phyloP scores from a whole-genome alignment of 305 asterid genomes.

The Fraxinus platypoda region DNA sequence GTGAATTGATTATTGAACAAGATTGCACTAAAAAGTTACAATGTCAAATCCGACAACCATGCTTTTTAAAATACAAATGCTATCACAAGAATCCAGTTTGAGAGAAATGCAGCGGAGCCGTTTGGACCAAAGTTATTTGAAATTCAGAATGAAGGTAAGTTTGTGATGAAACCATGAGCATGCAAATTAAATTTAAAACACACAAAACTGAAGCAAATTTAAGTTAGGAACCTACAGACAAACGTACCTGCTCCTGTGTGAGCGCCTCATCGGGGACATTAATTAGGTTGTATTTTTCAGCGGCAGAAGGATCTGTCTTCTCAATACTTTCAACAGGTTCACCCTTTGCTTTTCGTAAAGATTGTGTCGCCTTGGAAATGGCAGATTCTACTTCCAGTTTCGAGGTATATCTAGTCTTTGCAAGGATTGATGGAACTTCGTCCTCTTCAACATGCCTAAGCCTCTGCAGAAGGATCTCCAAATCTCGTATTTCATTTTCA shows the following conservation, averaged over 20 bases:
- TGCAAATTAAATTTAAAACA: constrained; percentile 19
- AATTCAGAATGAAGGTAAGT: background rate
- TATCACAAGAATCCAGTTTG: background rate
- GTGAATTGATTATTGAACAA: background rate
- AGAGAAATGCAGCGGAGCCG: background rate
- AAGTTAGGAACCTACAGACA: constrained; percentile 22
- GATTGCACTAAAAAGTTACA: background rate
- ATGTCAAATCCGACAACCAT: constrained; percentile 1
- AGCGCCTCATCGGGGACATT: constrained; percentile 74
- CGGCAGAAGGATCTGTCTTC: constrained; percentile 56
- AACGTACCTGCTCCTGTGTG: constrained; percentile 80
- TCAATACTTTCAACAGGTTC: constrained; percentile 75
- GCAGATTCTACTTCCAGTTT: constrained; percentile 77
- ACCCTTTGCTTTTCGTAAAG: constrained; percentile 92
- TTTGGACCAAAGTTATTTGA: background rate
- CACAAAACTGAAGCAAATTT: constrained; percentile 14
- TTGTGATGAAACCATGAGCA: constrained; percentile 10
- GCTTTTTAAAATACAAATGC: background rate
- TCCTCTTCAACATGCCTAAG: constrained; percentile 56
- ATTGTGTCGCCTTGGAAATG: constrained; percentile 61
- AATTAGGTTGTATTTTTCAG: constrained; percentile 74
- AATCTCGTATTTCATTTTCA: constrained; percentile 77
- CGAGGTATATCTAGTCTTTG: constrained; percentile 55
- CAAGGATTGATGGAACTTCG: constrained; percentile 57
- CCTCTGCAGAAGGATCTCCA: constrained; percentile 71